These are phyloP conservation scores for Plasmodium vinckei DNA, from an alignment of 169 alveolate species.

Conservation along the genomic window DNA sequence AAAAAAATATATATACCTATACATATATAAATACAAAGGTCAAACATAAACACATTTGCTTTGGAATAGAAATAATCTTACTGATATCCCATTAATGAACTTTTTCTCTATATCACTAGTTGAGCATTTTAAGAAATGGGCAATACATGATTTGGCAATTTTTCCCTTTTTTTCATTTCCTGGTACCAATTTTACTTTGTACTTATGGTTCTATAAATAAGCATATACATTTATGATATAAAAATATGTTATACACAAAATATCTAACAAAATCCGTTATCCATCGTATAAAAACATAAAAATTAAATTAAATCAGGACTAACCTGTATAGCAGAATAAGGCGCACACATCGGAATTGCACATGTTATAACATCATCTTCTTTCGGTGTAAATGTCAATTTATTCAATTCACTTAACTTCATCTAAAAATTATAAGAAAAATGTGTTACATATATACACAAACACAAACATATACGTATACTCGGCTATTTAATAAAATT, in stretches of 20 bases:
- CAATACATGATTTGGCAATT: slow-evolving; percentile 78
- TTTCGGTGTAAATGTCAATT: slow-evolving; percentile 36
- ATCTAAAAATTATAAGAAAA: slow-evolving; percentile 5
- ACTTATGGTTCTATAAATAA: slow-evolving; percentile 39
- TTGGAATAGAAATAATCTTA: not conserved
- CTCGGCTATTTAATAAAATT: not conserved
- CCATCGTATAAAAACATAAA: not conserved
- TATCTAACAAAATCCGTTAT: not conserved
- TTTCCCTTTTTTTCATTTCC: slow-evolving; percentile 85
- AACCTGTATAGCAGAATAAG: slow-evolving; percentile 67
- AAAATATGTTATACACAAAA: not conserved
- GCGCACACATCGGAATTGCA: slow-evolving; percentile 76
- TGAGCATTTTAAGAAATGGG: slow-evolving; percentile 37
- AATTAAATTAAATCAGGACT: not conserved
- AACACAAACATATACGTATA: not conserved
- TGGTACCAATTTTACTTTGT: slow-evolving; percentile 80
- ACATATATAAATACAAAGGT: not conserved
- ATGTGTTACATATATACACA: slow-evolving; percentile 2
- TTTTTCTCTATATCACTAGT: slow-evolving; percentile 42
- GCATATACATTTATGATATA: not conserved
- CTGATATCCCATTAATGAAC: slow-evolving; percentile 64
- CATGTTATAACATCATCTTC: slow-evolving; percentile 43
- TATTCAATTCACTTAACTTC: slow-evolving; percentile 53
- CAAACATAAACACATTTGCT: not conserved
- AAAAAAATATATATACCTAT: not conserved